Evolutionary conservation across 164 flowering plant species (phyloP).

Genomic region (Vitis cinerea): DNA sequence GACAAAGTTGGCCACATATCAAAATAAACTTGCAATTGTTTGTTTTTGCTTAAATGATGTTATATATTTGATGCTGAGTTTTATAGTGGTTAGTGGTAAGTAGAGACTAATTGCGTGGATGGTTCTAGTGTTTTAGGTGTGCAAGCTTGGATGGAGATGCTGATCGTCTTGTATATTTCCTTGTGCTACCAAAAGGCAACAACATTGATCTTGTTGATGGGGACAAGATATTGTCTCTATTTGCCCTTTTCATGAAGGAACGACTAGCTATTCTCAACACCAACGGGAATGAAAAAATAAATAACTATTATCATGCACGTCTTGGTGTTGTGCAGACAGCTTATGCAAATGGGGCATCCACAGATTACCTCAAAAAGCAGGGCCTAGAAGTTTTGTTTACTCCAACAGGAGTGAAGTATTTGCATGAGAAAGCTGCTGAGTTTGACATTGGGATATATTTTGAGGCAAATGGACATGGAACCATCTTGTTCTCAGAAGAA

Average conservation of each 20-base stretch:
- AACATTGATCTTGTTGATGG: constrained; percentile 66
- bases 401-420: constrained; percentile 88
- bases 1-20: neutral
- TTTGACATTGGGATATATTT: constrained; percentile 95
- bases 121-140: constrained; percentile 62
- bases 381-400: constrained; percentile 78
- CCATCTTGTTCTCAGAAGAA: constrained; percentile 76
- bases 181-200: constrained; percentile 22
- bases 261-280: constrained; percentile 51
- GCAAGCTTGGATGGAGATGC: constrained; percentile 87
- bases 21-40: neutral
- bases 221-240: constrained; percentile 70
- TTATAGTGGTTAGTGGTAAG: constrained; percentile 10
- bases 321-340: constrained; percentile 93
- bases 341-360: constrained; percentile 97
- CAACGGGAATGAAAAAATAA: constrained; percentile 16
- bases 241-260: constrained; percentile 73
- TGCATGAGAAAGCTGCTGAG: constrained; percentile 87
- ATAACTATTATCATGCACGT: constrained; percentile 26
- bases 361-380: constrained; percentile 62
- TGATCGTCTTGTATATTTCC: constrained; percentile 70
- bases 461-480: constrained; percentile 99
- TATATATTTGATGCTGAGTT: neutral
- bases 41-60: neutral
- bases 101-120: constrained; percentile 23